These are phyloP conservation scores for Phanerochaete carnosa DNA, from an alignment of 768 basidiomycete species.

Conservation along the genomic window DNA sequence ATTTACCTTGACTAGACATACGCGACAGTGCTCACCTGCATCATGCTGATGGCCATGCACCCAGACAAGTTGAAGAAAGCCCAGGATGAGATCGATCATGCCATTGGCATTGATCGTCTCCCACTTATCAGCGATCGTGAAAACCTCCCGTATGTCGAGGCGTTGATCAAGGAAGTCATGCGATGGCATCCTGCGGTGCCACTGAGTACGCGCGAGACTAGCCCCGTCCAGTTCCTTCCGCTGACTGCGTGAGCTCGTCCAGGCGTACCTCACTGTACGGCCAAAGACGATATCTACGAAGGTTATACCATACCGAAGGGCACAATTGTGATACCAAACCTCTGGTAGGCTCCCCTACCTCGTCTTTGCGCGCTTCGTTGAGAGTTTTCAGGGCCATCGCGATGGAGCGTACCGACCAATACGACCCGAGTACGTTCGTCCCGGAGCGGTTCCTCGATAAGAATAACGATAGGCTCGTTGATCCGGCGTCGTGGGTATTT, in stretches of 20 bases:
- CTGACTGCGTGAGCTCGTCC: too few species aligned
- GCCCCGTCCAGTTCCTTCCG: not conserved
- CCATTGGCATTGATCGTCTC: conserved; percentile 22
- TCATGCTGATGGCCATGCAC: conserved; percentile 24
- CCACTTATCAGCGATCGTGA: conserved; percentile 19
- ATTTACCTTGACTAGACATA: too few species aligned
- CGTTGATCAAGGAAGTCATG: conserved; percentile 29
- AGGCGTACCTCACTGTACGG: conserved; percentile 56
- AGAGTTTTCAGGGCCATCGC: conserved; percentile 6
- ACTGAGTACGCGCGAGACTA: not conserved
- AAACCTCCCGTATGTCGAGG: conserved; percentile 25
- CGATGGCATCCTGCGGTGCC: conserved; percentile 23
- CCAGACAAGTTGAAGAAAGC: conserved; percentile 22
- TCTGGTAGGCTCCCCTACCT: conserved; percentile 23
- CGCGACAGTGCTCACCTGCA: conserved; percentile 19
- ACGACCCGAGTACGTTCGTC: conserved; percentile 21
- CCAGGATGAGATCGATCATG: conserved; percentile 24
- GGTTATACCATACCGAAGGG: conserved; percentile 57
- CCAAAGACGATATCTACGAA: conserved; percentile 55
- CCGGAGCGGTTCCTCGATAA: conserved; percentile 25
- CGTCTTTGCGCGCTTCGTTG: too few species aligned
- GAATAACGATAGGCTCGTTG: conserved; percentile 8
- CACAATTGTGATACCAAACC: conserved; percentile 47
- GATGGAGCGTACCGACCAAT: conserved; percentile 17
- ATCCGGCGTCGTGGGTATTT: conserved; percentile 16